Evolutionary conservation across 2,329 filamentous ascomycete genomes (phyloP), one percentile per base, ranked within the genome.

Genomic region (Pseudogymnoascus sp.): DNA sequence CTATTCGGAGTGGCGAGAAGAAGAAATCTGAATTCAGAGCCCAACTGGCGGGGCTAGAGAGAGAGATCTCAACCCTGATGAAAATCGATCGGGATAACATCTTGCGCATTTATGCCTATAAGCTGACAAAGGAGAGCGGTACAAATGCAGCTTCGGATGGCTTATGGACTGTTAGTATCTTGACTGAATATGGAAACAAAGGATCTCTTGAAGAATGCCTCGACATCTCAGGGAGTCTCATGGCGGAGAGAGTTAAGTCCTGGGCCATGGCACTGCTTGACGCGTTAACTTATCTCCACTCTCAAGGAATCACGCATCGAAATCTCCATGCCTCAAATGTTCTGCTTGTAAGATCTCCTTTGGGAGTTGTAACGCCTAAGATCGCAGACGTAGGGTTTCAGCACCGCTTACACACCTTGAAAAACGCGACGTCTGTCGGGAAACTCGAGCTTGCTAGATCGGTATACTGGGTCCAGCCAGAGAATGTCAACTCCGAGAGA

Each of bases 211-310:
- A 88, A 28, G 91, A 96, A 69, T 80, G 95, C 19, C 80, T 99
- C 30, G 88, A 93, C 62, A 83, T 93, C 64, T 85, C 91, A 42
- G 91, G 89, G 4, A 83, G 83, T 30, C 78, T 97, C 60, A 84
- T 88, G 42, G 83, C 90, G 60, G 84, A 84, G 66, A 92, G 88
- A 72, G 87, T 92, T 49, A 88, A 92, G 61, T 87, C 90, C 23
- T 97, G 92, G 88, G 94, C 91, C n/a, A 86, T 92, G 64, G 91
- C 96, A 69, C 80, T 99, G 16, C 82, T 99, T 25, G 91, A 97
- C 75, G 94, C 88, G 0, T 78, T 99, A 28, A 89, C 91, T 63
- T 96, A 89, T 72, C 84, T 96, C 60, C 93, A 97, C 75, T 88
- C 88, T 66, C 87, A 90, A 71, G 91, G 91, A 19, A 81, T 97